Evolutionary conservation across 2,329 filamentous ascomycete genomes (phyloP).

Genomic region (Daldinia sp.): DNA sequence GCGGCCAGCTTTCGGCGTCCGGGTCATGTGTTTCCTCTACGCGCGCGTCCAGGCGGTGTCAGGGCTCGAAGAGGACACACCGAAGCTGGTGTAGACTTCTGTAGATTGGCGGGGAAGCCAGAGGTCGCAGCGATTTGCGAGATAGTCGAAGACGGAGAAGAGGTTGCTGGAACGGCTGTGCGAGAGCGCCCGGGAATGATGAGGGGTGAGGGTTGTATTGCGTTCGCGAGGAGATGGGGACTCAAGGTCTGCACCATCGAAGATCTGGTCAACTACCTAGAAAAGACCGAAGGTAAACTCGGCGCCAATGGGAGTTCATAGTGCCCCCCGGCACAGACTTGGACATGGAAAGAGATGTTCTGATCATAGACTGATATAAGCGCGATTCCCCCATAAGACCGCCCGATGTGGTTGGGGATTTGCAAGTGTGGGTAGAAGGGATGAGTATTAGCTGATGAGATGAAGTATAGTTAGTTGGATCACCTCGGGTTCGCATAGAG

Average conservation of each 20-base stretch:
- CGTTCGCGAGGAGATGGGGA: slow-evolving; percentile 88
- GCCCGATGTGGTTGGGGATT: slow-evolving; percentile 6
- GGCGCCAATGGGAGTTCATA: slow-evolving; percentile 57
- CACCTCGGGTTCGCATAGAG: slow-evolving; percentile 26
- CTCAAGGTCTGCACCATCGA: slow-evolving; percentile 96
- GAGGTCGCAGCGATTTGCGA: slow-evolving; percentile 89
- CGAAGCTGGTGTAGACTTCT: slow-evolving; percentile 93
- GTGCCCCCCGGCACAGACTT: background rate
- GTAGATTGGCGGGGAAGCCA: slow-evolving; percentile 81
- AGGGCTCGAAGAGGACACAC: slow-evolving; percentile 86
- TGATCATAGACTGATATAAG: slow-evolving; percentile 13
- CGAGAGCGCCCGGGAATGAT: slow-evolving; percentile 85
- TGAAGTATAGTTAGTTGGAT: slow-evolving; percentile 14
- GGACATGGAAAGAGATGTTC: background rate
- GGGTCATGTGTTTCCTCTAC: slow-evolving; percentile 90
- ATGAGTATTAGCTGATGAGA: background rate
- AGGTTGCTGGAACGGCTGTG: slow-evolving; percentile 75
- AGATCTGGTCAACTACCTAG: slow-evolving; percentile 83
- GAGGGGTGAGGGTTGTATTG: slow-evolving; percentile 86
- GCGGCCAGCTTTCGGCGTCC: slow-evolving; percentile 79
- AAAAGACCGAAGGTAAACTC: slow-evolving; percentile 77
- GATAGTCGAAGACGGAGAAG: slow-evolving; percentile 86
- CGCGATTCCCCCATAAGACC: background rate
- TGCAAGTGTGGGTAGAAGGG: background rate
- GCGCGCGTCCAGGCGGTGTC: slow-evolving; percentile 83